phyloP scores from a whole-genome alignment of 2,329 filamentous ascomycete species.

The Calonectria pteridis region DNA sequence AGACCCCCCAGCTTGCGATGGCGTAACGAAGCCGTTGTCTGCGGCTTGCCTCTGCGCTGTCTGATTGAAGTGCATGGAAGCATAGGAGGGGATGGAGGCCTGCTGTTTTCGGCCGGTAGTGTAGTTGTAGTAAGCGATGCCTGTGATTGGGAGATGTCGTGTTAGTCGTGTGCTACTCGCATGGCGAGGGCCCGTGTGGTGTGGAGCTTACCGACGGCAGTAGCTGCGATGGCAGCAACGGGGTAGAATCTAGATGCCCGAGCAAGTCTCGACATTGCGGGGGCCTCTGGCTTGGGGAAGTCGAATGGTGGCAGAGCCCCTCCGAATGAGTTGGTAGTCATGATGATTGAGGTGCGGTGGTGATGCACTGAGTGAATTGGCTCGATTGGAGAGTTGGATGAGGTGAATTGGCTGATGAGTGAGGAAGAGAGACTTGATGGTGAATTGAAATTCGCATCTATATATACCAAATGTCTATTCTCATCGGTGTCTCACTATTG shows the following conservation, averaged over 20 bases:
- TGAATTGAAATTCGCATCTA: constrained; percentile 13
- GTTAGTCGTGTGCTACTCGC: neutral
- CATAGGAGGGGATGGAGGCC: neutral
- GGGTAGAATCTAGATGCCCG: constrained; percentile 7
- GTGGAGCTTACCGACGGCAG: constrained; percentile 4
- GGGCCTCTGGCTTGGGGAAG: constrained; percentile 10
- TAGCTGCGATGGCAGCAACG: constrained; percentile 5
- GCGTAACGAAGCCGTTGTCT: neutral
- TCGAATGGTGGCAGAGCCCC: constrained; percentile 16
- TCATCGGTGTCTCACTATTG: neutral
- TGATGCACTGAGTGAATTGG: neutral
- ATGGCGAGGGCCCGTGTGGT: neutral
- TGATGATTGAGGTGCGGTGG: neutral
- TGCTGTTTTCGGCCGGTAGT: neutral
- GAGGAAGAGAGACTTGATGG: neutral
- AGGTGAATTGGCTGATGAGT: neutral
- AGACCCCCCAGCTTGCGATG: neutral
- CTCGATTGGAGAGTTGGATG: neutral
- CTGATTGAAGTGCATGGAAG: neutral
- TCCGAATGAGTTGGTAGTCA: constrained; percentile 21
- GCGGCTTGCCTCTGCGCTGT: neutral
- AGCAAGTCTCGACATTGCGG: constrained; percentile 10
- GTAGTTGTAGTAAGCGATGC: constrained; percentile 5
- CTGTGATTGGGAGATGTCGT: neutral
- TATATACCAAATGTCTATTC: constrained; percentile 10